A percentile compares a stretch with the other conserved stretches of the same genome.
phyloP scores from a whole-genome alignment of 805 yeast genomes.

The Debaryomyces hansenii region DNA sequence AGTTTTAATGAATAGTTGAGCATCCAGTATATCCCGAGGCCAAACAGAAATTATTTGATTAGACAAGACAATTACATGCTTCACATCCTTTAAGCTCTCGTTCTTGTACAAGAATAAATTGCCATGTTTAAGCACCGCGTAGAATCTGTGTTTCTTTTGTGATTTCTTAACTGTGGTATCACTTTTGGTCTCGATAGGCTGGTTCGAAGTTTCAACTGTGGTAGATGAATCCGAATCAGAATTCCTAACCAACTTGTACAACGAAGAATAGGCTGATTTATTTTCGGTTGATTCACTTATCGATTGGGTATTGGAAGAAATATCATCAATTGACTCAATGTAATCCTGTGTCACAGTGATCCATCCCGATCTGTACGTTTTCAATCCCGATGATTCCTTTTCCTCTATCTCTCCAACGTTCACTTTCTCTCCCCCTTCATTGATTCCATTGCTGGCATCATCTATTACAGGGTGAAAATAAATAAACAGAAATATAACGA shows the following conservation, averaged over 20 bases:
- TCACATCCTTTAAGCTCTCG: constrained; percentile 61
- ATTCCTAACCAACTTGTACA: constrained; percentile 54
- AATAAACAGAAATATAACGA: constrained; percentile 40
- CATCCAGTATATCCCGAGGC: constrained; percentile 79
- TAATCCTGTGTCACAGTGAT: constrained; percentile 80
- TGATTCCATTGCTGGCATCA: constrained; percentile 19
- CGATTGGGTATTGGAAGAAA: constrained; percentile 44
- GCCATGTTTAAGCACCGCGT: constrained; percentile 79
- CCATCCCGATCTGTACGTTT: constrained; percentile 73
- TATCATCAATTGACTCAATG: constrained; percentile 45
- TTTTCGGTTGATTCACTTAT: constrained; percentile 41
- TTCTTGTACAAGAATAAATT: constrained; percentile 83
- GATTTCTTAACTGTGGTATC: constrained; percentile 14
- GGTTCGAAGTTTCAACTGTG: constrained; percentile 5
- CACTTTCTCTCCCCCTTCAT: constrained; percentile 17
- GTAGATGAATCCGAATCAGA: constrained; percentile 6
- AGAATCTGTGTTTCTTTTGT: constrained; percentile 58
- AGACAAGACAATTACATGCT: constrained; percentile 76
- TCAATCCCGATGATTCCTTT: constrained; percentile 56
- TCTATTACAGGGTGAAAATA: constrained; percentile 39
- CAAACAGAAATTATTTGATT: constrained; percentile 74
- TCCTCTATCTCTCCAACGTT: constrained; percentile 70
- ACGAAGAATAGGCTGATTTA: constrained; percentile 59
- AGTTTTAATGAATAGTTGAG: constrained; percentile 75
- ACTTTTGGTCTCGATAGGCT: constrained; percentile 5